Conservation (phyloP, 2,329 filamentous ascomycete species). For the Sporothrix luriei region DNA sequence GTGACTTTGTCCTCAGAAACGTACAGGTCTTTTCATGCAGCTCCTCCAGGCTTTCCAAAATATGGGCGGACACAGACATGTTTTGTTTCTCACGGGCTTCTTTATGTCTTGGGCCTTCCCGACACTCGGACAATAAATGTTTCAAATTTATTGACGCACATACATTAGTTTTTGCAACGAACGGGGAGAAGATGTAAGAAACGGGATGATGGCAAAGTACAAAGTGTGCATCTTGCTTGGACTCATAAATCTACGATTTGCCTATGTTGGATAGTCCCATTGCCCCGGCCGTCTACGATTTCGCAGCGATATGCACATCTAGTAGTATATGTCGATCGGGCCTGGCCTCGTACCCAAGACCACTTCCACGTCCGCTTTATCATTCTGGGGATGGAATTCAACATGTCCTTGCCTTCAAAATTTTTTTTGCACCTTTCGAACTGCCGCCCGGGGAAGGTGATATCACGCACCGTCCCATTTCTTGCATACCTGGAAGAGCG, state of each 20-base stretch:
- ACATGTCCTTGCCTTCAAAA: neutral
- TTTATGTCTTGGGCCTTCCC: neutral
- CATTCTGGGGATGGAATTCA: neutral
- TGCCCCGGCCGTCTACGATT: neutral
- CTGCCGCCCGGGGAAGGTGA: constrained; percentile 12
- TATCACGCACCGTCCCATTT: neutral
- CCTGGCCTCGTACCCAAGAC: neutral
- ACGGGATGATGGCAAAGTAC: neutral
- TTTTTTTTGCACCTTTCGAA: neutral
- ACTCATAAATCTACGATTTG: constrained; percentile 9
- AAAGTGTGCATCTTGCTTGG: neutral
- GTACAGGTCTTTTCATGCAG: neutral
- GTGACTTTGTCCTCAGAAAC: too few species aligned
- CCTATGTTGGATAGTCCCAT: neutral
- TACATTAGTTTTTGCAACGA: too few species aligned
- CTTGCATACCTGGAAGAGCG: neutral
- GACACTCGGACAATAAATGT: neutral
- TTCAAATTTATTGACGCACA: too few species aligned
- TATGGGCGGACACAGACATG: constrained; percentile 2
- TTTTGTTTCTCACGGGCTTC: constrained; percentile 18
- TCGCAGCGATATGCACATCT: neutral
- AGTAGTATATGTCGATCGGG: neutral
- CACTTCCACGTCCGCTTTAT: neutral
- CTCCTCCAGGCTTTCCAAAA: constrained; percentile 3
- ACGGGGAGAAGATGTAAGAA: neutral